Evolutionary conservation across 106 monocot species (phyloP), one percentile per base, ranked within the genome.

Genomic region (Posidonia australis): DNA sequence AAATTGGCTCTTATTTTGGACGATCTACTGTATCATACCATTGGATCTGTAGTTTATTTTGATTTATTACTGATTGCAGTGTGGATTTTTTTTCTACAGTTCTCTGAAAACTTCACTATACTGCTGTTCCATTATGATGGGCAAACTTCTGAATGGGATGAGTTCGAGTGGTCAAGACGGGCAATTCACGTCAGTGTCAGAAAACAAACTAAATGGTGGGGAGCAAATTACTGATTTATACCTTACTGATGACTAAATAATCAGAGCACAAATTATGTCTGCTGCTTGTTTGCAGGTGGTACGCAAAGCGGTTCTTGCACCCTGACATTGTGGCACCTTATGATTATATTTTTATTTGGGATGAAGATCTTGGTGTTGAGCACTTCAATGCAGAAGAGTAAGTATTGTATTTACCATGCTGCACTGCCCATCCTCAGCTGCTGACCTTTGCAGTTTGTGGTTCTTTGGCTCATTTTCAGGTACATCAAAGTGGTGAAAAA

Each of bases 341-440:
- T 63, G 71, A 72, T 36, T 72, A 72, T 41, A 63, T 71, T 9
- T 71, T 71, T 27, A 54, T 71, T 13, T 71, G 71, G 71, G 71
- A 71, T 45, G 71, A 72, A 43, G 71, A 72, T 46, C 63, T 72
- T 1, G 71, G 63, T 1, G 52, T 72, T 72, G 71, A 72, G 12
- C 62, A 72, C 51, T 72, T 72, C 12, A 10, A 72, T 51, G 62
- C 63, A 22, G 71, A 72, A 63, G 52, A 53, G 52, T 53, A 43
- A 63, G 71, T 71, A 27, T 13, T 28, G 26, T 12, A 27, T 27
- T 57, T 57, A 11, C 22, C 10, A n/a, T 27, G 9, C 1, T 27
- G 51, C 12, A 51, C 6, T 57, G 13, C 13, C 0, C 5, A 25
- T 29, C 3, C 23, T 57, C 13, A 0, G 12, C 3, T 5, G 0